These are phyloP conservation scores for Euphorbia neoarborescens DNA, from an alignment of 441 rosid genomes.

Conservation along the genomic window DNA sequence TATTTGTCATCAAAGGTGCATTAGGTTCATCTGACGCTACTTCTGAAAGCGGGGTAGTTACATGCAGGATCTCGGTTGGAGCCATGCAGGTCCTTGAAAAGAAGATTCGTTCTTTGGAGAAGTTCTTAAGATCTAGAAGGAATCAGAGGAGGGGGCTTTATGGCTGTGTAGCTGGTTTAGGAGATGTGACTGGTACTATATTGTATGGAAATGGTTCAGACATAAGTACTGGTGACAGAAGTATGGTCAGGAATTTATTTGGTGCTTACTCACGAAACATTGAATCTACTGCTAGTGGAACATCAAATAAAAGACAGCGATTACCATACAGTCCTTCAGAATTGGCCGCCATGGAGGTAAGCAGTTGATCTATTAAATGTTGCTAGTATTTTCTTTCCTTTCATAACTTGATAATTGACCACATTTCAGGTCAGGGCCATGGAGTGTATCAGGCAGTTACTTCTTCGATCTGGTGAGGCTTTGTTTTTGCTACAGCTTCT, in stretches of 20 bases:
- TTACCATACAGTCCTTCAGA: slow-evolving; percentile 79
- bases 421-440: slow-evolving; percentile 75
- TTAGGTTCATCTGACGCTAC: slow-evolving; percentile 29
- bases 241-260: slow-evolving; percentile 67
- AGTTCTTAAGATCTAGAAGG: slow-evolving; percentile 77
- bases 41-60: slow-evolving; percentile 49
- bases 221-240: slow-evolving; percentile 55
- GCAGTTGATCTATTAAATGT: slow-evolving; percentile 12
- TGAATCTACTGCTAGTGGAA: slow-evolving; percentile 54
- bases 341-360: slow-evolving; percentile 91
- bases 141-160: slow-evolving; percentile 93
- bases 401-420: slow-evolving; percentile 9
- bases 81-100: slow-evolving; percentile 79
- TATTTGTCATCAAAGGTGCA: slow-evolving; percentile 52
- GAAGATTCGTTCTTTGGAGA: slow-evolving; percentile 80
- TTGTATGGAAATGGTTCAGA: slow-evolving; percentile 68
- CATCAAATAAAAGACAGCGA: slow-evolving; percentile 72
- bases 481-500: slow-evolving; percentile 83
- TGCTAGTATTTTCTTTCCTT: slow-evolving; percentile 11
- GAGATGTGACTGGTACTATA: slow-evolving; percentile 84
- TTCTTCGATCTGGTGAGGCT: slow-evolving; percentile 96
- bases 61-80: slow-evolving; percentile 67
- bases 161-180: slow-evolving; percentile 86
- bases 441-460: slow-evolving; percentile 94
- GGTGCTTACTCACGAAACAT: slow-evolving; percentile 46